phyloP scores from a whole-genome alignment of 495 filamentous ascomycete species.

The Penicillium malachiteum region DNA sequence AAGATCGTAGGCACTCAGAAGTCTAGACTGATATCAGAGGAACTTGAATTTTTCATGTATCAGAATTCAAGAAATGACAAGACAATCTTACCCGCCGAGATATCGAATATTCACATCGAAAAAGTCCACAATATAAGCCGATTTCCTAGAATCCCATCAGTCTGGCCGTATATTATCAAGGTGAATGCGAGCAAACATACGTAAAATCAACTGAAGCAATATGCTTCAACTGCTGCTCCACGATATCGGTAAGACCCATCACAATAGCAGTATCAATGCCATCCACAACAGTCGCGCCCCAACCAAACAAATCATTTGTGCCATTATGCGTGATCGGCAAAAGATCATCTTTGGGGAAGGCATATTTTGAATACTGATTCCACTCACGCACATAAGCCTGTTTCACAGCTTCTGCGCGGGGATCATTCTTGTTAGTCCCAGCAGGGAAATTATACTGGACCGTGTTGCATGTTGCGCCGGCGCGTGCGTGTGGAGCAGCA shows the following conservation, averaged over 20 bases:
- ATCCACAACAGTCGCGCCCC: constrained; percentile 24
- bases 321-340: constrained; percentile 17
- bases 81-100: constrained; percentile 14
- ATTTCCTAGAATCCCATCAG: constrained; percentile 13
- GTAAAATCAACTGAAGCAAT: constrained; percentile 23
- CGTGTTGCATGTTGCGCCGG: constrained; percentile 12
- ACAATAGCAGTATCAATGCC: constrained; percentile 25
- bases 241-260: constrained; percentile 26
- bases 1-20: constrained; percentile 23
- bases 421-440: constrained; percentile 20
- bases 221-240: constrained; percentile 19
- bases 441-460: constrained; percentile 21
- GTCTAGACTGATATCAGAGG: background rate
- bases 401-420: constrained; percentile 20
- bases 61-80: background rate
- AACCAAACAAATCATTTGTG: constrained; percentile 23
- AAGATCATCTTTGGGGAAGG: constrained; percentile 18
- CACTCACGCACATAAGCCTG: constrained; percentile 23
- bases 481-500: constrained; percentile 1
- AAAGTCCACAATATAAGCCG: constrained; percentile 15
- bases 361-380: constrained; percentile 21
- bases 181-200: constrained; percentile 2
- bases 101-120: constrained; percentile 26
- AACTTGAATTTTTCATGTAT: too few relatives aligned
- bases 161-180: background rate